Evolutionary conservation across 2,329 filamentous ascomycete species (phyloP).

Genomic region (Myriosclerotinia duriaeana): DNA sequence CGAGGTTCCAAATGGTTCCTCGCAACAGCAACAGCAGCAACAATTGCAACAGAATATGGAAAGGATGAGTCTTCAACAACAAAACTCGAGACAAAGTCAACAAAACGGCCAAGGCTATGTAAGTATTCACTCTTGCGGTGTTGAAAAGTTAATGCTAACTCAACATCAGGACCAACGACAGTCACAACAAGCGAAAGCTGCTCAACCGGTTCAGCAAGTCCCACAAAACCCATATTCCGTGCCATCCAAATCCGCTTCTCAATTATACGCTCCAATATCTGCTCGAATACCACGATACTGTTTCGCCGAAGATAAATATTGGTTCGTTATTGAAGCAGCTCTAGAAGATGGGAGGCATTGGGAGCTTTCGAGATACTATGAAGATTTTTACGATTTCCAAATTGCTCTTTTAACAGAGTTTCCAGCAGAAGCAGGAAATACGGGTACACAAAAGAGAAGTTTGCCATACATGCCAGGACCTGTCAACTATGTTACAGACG

Average conservation of each 20-base stretch:
- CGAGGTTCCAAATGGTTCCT: constrained; percentile 54
- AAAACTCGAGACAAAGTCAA: constrained; percentile 49
- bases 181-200: constrained; percentile 35
- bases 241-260: constrained; percentile 48
- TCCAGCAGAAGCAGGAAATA: constrained; percentile 88
- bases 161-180: constrained; percentile 32
- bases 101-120: constrained; percentile 53
- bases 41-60: constrained; percentile 71
- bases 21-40: constrained; percentile 57
- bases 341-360: constrained; percentile 89
- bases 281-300: constrained; percentile 90
- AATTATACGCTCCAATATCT: constrained; percentile 72
- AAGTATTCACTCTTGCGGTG: constrained; percentile 31
- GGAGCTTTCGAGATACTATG: constrained; percentile 92
- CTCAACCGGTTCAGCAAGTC: constrained; percentile 34
- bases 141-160: constrained; percentile 8
- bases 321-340: constrained; percentile 92
- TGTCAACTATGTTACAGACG: constrained; percentile 96
- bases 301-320: constrained; percentile 96
- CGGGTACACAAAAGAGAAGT: constrained; percentile 72
- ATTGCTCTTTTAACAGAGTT: constrained; percentile 92
- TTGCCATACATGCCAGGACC: constrained; percentile 97
- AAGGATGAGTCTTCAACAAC: constrained; percentile 74
- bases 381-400: constrained; percentile 99
- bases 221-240: constrained; percentile 39